phyloP scores from a whole-genome alignment of 805 yeast genomes.

The Wickerhamomyces chaumierensis region DNA sequence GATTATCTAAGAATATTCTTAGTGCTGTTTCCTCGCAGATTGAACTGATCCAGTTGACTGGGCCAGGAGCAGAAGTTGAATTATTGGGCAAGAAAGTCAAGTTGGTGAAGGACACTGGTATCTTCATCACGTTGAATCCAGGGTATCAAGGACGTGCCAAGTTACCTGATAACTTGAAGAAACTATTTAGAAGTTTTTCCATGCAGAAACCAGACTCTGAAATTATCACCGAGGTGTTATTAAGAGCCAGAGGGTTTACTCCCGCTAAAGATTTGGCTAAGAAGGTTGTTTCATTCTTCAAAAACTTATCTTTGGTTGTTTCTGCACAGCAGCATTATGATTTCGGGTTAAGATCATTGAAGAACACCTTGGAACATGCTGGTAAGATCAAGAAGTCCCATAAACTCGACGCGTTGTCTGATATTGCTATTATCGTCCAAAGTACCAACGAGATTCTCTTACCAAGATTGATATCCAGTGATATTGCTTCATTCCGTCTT shows the following conservation, averaged over 20 bases:
- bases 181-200: slow-evolving; percentile 63
- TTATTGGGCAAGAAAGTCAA: slow-evolving; percentile 30
- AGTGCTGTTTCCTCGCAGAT: slow-evolving; percentile 82
- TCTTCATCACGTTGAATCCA: slow-evolving; percentile 89
- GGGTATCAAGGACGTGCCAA: slow-evolving; percentile 73
- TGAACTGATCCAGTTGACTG: slow-evolving; percentile 53
- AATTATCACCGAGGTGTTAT: slow-evolving; percentile 58
- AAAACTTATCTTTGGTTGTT: slow-evolving; percentile 25
- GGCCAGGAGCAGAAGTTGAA: slow-evolving; percentile 24
- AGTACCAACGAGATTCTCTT: slow-evolving; percentile 51
- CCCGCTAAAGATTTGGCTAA: slow-evolving; percentile 33
- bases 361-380: slow-evolving; percentile 50
- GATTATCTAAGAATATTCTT: slow-evolving; percentile 57
- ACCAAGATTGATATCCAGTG: slow-evolving; percentile 55
- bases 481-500: slow-evolving; percentile 25
- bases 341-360: slow-evolving; percentile 79
- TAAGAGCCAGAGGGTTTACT: slow-evolving; percentile 61
- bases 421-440: slow-evolving; percentile 28
- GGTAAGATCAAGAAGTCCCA: slow-evolving; percentile 30
- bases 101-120: slow-evolving; percentile 44
- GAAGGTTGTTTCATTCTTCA: slow-evolving; percentile 44
- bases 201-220: slow-evolving; percentile 63
- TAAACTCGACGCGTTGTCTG: slow-evolving; percentile 7
- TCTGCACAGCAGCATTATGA: slow-evolving; percentile 70
- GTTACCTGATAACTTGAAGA: slow-evolving; percentile 79